Conservation (phyloP, 495 filamentous ascomycete species). For the Penicillium chermesinum region DNA sequence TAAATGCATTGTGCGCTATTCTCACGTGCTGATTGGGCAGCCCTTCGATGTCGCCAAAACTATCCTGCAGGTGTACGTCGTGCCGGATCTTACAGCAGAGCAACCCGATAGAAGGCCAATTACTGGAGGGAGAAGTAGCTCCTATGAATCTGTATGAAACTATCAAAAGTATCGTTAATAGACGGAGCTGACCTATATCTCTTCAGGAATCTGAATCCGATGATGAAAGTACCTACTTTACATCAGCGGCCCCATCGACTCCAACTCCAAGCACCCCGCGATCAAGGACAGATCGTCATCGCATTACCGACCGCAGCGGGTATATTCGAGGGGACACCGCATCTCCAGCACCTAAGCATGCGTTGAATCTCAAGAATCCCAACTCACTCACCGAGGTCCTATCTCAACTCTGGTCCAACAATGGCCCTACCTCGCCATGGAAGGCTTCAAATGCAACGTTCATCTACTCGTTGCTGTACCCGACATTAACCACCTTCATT, state of each 20-base stretch:
- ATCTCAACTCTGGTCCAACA: constrained; percentile 79
- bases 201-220: constrained; percentile 50
- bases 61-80: constrained; percentile 71
- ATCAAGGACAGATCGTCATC: constrained; percentile 37
- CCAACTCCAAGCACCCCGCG: constrained; percentile 52
- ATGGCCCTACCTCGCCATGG: constrained; percentile 88
- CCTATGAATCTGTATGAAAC: constrained; percentile 34
- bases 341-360: constrained; percentile 44
- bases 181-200: constrained; percentile 9
- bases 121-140: constrained; percentile 26
- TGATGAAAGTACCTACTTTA: constrained; percentile 84
- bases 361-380: constrained; percentile 61
- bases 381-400: constrained; percentile 75
- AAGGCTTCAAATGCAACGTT: constrained; percentile 91
- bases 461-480: constrained; percentile 76
- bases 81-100: constrained; percentile 33
- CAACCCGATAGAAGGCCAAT: constrained; percentile 26
- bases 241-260: constrained; percentile 57
- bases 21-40: constrained; percentile 76
- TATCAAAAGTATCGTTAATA: not conserved
- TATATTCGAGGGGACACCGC: constrained; percentile 41
- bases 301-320: constrained; percentile 48
- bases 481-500: constrained; percentile 81
- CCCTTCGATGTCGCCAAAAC: constrained; percentile 97
- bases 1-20: constrained; percentile 81